phyloP scores from a whole-genome alignment of 1,284 basidiomycete genomes.

The Sphaerobolus stellatus region DNA sequence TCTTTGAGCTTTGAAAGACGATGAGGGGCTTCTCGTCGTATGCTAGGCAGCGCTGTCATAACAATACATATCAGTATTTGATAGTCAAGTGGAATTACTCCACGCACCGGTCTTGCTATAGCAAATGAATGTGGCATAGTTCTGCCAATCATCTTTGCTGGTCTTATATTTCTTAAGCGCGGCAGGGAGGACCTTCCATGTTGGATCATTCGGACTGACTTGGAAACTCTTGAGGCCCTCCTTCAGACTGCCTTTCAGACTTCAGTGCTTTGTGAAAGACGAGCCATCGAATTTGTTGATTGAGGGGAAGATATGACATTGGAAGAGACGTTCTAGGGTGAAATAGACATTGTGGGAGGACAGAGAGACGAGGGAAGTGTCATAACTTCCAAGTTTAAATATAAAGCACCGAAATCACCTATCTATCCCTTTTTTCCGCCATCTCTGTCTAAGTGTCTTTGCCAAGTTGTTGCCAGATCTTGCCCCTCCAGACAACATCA shows the following conservation, averaged over 20 bases:
- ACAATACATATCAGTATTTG: conserved; percentile 2
- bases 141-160: conserved; percentile 97
- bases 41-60: conserved; percentile 82
- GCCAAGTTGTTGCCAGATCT: too few relatives aligned
- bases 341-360: conserved; percentile 3
- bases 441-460: too few relatives aligned
- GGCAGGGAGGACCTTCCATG: conserved; percentile 96
- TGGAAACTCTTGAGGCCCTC: conserved; percentile 86
- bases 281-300: conserved; percentile 33
- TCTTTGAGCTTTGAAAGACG: conserved; percentile 97
- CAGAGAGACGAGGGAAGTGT: too few relatives aligned
- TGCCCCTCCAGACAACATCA: too few relatives aligned
- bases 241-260: too few relatives aligned
- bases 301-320: conserved; percentile 11
- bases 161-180: conserved; percentile 99
- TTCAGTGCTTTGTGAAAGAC: conserved; percentile 52
- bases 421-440: too few relatives aligned
- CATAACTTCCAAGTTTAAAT: too few relatives aligned
- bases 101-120: conserved; percentile 83
- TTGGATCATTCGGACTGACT: conserved; percentile 93
- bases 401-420: too few relatives aligned
- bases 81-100: conserved; percentile 6
- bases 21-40: conserved; percentile 98
- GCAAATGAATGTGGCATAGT: conserved; percentile 99
- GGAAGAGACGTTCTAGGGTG: conserved; percentile 11